Evolutionary conservation across 192 early-diverging fungal genomes (phyloP), one percentile per base, ranked within the genome.

Genomic region (Phycomyces blakesleeanus): DNA sequence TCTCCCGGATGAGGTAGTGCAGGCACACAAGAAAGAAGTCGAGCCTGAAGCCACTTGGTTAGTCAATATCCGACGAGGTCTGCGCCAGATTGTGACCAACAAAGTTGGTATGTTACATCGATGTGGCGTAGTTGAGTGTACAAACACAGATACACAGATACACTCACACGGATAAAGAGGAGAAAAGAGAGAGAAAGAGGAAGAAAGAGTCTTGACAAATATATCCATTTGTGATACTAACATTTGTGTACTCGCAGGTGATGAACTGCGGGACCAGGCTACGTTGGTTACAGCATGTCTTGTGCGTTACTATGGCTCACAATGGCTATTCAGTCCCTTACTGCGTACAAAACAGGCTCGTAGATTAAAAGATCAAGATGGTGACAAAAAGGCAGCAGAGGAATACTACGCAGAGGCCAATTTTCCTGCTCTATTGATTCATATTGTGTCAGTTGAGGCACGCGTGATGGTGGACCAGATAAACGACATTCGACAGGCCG

Each of bases 401-500:
- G 51, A n/a, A n/a, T n/a, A 49, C 7, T 54, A 69, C 20, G 44
- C 61, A 4, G 61, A 71, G 5, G 70, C 71, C 3, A 61, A 69
- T 29, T 79, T 79, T 56, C 61, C 74, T 24, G 68, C 59, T 18
- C 63, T 79, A 22, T 52, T 79, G 11, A 63, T 76, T 11, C 67
- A 76, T 26, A 39, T 79, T 1, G 67, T 68, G 10, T 60, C 74
- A 40, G 52, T 79, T 10, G 77, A 79, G 61, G 55, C 72, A 20
- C 64, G 72, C 5, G 39, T 79, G n/a, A 64, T 79, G 40, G 21
- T 76, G 29, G 77, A 79, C 67, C 49, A 69, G 6, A 41, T 79
- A 5, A 37, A 61, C 1, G 75, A 76, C 27, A 60, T 26, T 21
- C 37, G 47, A 47, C 21, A 24, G 16, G 21, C 60, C 26, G 16